Evolutionary conservation across 169 alveolate genomes (phyloP).

Genomic region (Plasmodium yoelii): DNA sequence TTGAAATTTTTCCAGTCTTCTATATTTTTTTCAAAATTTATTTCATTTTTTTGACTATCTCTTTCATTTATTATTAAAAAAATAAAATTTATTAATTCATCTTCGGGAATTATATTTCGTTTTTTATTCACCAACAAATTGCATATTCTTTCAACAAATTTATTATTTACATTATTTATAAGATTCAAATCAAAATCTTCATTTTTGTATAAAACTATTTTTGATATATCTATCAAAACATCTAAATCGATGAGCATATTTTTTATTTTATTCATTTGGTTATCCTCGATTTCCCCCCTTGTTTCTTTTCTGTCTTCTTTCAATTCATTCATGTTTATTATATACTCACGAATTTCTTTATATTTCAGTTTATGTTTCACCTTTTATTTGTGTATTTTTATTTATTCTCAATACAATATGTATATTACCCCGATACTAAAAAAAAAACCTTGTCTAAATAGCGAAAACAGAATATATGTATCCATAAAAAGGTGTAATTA

Average conservation of each 20-base stretch:
- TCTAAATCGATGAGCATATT: constrained; percentile 20
- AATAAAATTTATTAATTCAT: constrained; percentile 46
- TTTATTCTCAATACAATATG: no score
- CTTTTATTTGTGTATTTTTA: not conserved
- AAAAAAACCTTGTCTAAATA: no score
- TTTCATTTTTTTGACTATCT: constrained; percentile 2
- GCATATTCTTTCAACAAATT: constrained; percentile 54
- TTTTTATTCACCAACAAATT: constrained; percentile 19
- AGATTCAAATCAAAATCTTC: constrained; percentile 44
- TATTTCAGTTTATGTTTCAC: not conserved
- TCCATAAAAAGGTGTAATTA: no score
- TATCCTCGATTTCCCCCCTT: not conserved
- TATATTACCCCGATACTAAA: no score
- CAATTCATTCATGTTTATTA: not conserved
- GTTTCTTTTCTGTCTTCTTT: not conserved
- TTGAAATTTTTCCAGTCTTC: not conserved
- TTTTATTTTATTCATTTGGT: constrained; percentile 18
- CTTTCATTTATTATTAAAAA: constrained; percentile 44
- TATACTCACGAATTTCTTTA: no score
- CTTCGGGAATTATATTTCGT: constrained; percentile 39
- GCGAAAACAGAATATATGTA: no score
- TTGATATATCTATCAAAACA: constrained; percentile 41
- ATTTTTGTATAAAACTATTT: constrained; percentile 11
- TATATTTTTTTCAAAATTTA: not conserved
- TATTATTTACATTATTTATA: constrained; percentile 52